phyloP scores from a whole-genome alignment of 345 rosid genomes.

The Euphorbia pulcherrima region DNA sequence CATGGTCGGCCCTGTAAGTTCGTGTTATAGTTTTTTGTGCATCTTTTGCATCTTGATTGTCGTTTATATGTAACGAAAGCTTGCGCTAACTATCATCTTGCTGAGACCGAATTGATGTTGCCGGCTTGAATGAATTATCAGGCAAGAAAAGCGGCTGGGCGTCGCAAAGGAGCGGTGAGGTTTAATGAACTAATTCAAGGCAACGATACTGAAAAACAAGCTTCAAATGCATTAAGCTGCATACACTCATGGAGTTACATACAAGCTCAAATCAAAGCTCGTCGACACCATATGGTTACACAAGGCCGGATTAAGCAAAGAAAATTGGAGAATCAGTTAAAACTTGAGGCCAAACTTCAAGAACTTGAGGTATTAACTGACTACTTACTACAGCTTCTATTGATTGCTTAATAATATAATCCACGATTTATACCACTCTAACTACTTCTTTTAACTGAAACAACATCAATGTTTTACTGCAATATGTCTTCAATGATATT shows the following conservation, averaged over 20 bases:
- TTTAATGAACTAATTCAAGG: conserved; percentile 54
- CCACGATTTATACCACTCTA: neutral
- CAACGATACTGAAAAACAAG: conserved; percentile 49
- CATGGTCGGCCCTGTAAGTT: too few species aligned
- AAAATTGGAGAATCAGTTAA: conserved; percentile 64
- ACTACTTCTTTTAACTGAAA: neutral
- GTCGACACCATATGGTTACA: conserved; percentile 67
- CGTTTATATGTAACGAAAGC: too few species aligned
- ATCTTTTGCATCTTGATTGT: too few species aligned
- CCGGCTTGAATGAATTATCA: conserved; percentile 15
- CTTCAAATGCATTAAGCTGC: conserved; percentile 42
- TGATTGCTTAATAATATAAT: neutral
- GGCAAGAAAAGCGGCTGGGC: conserved; percentile 51
- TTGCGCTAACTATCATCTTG: too few species aligned
- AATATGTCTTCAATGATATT: conserved; percentile 3
- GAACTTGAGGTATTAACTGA: conserved; percentile 49
- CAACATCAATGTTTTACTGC: neutral
- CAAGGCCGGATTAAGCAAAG: conserved; percentile 63
- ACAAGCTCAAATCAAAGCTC: conserved; percentile 55
- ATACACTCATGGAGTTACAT: conserved; percentile 76
- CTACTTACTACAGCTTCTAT: conserved; percentile 1
- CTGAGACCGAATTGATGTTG: too few species aligned
- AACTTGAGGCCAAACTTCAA: conserved; percentile 66
- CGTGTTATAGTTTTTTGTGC: too few species aligned
- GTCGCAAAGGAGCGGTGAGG: conserved; percentile 50